Conservation (phyloP, 225 moss, liverwort and hornwort genomes). For the Anthoceros angustus region DNA sequence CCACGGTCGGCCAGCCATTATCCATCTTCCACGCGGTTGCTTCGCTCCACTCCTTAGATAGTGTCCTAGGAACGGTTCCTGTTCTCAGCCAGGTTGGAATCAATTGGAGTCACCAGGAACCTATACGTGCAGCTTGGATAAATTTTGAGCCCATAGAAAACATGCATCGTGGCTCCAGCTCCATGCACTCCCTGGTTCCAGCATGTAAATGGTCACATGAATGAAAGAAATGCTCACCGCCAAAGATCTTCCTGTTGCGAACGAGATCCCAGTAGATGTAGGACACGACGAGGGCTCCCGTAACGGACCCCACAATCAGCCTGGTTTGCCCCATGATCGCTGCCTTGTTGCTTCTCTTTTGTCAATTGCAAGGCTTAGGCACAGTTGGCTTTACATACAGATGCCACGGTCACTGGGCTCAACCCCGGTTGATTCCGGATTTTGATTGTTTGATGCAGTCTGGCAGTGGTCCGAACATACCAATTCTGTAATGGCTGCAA, state of each 20-base stretch:
- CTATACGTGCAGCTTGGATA: too few relatives aligned
- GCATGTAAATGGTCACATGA: not conserved
- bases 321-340: not conserved
- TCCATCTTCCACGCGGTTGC: not conserved
- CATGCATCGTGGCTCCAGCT: too few relatives aligned
- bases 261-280: not conserved
- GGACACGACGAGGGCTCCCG: not conserved
- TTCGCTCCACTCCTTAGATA: not conserved
- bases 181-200: too few relatives aligned
- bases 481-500: too few relatives aligned
- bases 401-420: too few relatives aligned
- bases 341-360: too few relatives aligned
- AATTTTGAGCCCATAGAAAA: too few relatives aligned
- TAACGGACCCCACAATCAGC: not conserved
- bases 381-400: too few relatives aligned
- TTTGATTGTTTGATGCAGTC: too few relatives aligned
- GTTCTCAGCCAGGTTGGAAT: not conserved
- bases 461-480: too few relatives aligned
- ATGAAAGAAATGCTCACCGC: not conserved
- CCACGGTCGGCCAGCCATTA: not conserved
- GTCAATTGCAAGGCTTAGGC: too few relatives aligned
- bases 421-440: too few relatives aligned
- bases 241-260: conserved; percentile 1
- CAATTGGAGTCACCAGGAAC: not conserved
- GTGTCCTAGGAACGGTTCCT: not conserved